Evolutionary conservation across 1,284 basidiomycete species (phyloP).

Genomic region (Leccinum angustisporum): DNA sequence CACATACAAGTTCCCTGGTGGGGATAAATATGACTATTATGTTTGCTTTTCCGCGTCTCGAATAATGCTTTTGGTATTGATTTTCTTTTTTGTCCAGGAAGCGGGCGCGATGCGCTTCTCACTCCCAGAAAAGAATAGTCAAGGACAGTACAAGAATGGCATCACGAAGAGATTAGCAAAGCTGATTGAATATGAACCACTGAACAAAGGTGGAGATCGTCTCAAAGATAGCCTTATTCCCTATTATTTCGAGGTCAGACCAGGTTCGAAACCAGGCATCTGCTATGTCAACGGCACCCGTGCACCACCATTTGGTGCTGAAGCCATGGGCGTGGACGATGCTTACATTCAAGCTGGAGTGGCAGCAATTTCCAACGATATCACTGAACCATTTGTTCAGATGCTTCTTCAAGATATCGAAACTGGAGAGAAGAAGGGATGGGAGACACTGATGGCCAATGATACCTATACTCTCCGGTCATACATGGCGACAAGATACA

Average conservation of each 20-base stretch:
- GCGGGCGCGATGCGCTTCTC: constrained; percentile 35
- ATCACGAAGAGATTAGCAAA: constrained; percentile 34
- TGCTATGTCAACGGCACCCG: constrained; percentile 15
- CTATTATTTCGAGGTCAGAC: constrained; percentile 1
- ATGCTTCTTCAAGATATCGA: constrained; percentile 11
- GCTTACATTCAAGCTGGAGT: constrained; percentile 15
- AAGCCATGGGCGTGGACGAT: constrained; percentile 8
- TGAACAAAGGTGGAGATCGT: constrained; percentile 13
- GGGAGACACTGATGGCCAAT: constrained; percentile 14
- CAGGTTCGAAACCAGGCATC: constrained; percentile 5
- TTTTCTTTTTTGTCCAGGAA: constrained; percentile 14
- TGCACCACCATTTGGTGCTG: constrained; percentile 11
- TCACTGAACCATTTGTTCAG: constrained; percentile 7
- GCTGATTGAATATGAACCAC: constrained; percentile 18
- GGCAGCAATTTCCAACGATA: constrained; percentile 8
- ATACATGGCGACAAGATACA: constrained; percentile 23
- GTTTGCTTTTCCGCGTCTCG: neutral
- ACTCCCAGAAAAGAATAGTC: constrained; percentile 15
- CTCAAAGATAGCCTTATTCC: constrained; percentile 16
- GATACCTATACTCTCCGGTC: constrained; percentile 12
- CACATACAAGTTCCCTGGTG: constrained; percentile 32
- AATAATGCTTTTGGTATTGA: neutral
- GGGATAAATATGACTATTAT: constrained; percentile 17
- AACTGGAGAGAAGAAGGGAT: constrained; percentile 7
- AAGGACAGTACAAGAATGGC: constrained; percentile 21